Conservation (phyloP, 306 rosid species). For the Betula pendula region DNA sequence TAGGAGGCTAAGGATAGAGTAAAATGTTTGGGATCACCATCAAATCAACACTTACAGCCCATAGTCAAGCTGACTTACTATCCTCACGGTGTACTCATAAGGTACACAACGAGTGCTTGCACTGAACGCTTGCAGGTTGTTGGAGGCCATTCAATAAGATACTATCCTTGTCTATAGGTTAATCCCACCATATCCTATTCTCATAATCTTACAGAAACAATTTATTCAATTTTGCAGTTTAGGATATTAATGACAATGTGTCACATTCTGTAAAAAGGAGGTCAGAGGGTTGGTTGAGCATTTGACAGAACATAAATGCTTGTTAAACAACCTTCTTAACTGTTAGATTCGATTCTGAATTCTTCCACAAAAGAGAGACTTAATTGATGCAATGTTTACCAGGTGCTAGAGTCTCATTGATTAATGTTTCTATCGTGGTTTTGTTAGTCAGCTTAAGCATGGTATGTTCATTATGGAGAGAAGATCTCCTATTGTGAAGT, state of each 20-base stretch:
- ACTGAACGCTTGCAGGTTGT: too few species aligned
- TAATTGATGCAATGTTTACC: neutral
- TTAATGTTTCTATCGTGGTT: neutral
- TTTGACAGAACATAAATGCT: neutral
- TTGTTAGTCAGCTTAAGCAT: neutral
- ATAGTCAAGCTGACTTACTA: too few species aligned
- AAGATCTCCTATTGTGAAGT: neutral
- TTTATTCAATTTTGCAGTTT: neutral
- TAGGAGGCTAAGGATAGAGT: too few species aligned
- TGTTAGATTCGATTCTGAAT: neutral
- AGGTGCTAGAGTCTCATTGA: neutral
- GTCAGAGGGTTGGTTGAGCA: neutral
- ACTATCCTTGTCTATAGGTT: too few species aligned
- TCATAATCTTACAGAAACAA: too few species aligned
- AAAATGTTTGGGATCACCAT: too few species aligned
- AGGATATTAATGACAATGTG: too few species aligned
- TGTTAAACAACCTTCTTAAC: neutral
- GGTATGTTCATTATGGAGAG: neutral
- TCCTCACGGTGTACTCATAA: too few species aligned
- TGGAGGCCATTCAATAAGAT: too few species aligned
- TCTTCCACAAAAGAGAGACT: neutral
- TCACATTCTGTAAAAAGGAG: neutral
- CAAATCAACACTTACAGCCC: too few species aligned
- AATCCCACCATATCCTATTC: too few species aligned
- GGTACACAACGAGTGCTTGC: too few species aligned